Conservation (phyloP, 1,139 yeast genomes). For the Pichia sp. region DNA sequence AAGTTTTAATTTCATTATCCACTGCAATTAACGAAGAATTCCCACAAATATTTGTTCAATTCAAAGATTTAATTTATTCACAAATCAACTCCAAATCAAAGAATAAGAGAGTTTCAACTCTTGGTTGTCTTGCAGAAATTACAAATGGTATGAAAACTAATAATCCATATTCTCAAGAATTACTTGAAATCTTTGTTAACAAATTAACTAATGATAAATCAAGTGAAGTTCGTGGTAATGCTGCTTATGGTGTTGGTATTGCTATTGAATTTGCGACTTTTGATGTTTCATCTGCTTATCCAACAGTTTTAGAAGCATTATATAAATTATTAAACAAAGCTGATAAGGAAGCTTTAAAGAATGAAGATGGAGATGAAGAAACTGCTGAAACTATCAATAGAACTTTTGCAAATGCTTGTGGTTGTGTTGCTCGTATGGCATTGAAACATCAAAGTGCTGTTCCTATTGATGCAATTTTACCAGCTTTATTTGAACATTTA, state of each 20-base stretch:
- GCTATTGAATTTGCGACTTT: constrained; percentile 55
- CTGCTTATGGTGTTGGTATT: constrained; percentile 94
- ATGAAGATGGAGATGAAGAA: constrained; percentile 57
- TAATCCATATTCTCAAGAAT: constrained; percentile 63
- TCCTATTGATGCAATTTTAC: constrained; percentile 76
- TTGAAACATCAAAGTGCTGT: constrained; percentile 65
- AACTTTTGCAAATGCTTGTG: constrained; percentile 90
- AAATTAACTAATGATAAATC: constrained; percentile 73
- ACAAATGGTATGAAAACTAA: constrained; percentile 65
- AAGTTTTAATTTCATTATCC: constrained; percentile 74
- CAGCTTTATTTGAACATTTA: constrained; percentile 68
- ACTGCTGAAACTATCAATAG: constrained; percentile 76
- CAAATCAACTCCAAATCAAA: constrained; percentile 62
- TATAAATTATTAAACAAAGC: constrained; percentile 76
- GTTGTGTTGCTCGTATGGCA: constrained; percentile 93
- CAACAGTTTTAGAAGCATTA: constrained; percentile 64
- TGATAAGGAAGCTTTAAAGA: constrained; percentile 56
- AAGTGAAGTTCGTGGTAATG: constrained; percentile 87
- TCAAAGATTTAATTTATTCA: constrained; percentile 59
- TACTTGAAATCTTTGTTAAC: constrained; percentile 62
- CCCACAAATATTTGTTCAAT: constrained; percentile 58
- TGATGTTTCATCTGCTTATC: constrained; percentile 61
- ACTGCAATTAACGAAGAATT: constrained; percentile 72
- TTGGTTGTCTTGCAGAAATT: constrained; percentile 90
- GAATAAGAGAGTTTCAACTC: constrained; percentile 72